Base-by-base conservation (phyloP, 345 rosid genomes). In the Psidium friedrichsthalianum region DNA sequence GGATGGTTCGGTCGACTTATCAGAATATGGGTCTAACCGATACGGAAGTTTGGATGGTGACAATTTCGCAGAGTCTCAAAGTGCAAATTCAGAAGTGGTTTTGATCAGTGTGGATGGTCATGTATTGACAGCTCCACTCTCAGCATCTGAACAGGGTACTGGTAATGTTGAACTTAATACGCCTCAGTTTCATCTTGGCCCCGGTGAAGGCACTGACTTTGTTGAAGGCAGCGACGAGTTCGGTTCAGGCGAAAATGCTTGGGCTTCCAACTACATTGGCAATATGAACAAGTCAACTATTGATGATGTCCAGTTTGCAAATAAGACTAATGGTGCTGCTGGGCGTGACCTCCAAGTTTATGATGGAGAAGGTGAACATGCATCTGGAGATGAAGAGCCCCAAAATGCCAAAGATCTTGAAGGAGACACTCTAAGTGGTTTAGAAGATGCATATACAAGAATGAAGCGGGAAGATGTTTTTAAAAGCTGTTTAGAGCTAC, bases 51-150 rank as follows among this genome's bases (percentile, higher is more conserved):
- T 96, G 27, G 93, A 92, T 82, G 89, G 86, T 83, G 93, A 90
- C 74, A 74, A 49, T 36, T 86, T 89, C 83, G 90, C 89, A 84
- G 94, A 93, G 69, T 88, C 94, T 86, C 92, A 89, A 47, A 89
- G 84, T 84, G 88, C 90, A 4, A 92, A 92, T 87, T 92, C 99
- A 18, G 95, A 93, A 88, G 97, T 96, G 74, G 91, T 96, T 78
- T 92, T 96, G 91, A 92, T 96, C 85, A 96, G 98, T 85, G 92
- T 94, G 84, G 98, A 95, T 86, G 99, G 99, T 44, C 98, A 89
- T 87, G 88, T 96, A 85, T 84, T 96, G 84, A 95, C 94, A 47
- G 99, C 99, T 0, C 98, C 99, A 25, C 90, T 96, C 61, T 91
- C 89, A 29, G 92, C 91, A 52, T 94, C 95, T 14, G 98, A 96